Evolutionary conservation across 345 rosid genomes (phyloP).

Genomic region (Theobroma cacao): DNA sequence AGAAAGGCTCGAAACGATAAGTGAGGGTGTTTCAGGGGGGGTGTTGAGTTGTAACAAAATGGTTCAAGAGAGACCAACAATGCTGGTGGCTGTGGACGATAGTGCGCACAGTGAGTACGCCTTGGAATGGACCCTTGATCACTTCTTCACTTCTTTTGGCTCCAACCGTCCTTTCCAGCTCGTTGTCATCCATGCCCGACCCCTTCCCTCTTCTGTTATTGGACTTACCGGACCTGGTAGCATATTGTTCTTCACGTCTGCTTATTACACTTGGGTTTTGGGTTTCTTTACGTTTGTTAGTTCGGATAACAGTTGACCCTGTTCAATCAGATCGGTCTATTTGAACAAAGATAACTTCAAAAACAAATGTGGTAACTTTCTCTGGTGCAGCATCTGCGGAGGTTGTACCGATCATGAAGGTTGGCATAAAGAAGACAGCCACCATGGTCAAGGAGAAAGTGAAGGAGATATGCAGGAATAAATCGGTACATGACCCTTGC

Average conservation of each 20-base stretch:
- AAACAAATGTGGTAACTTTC: background rate
- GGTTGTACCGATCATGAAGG: constrained; percentile 28
- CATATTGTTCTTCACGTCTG: too few species aligned
- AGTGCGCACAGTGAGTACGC: constrained; percentile 51
- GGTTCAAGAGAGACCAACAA: constrained; percentile 32
- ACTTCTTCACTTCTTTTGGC: constrained; percentile 41
- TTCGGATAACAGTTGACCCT: too few species aligned
- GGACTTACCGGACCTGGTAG: constrained; percentile 49
- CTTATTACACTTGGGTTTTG: background rate
- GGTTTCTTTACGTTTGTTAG: too few species aligned
- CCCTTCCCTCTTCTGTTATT: constrained; percentile 27
- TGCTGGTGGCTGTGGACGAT: constrained; percentile 52
- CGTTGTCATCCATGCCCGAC: constrained; percentile 46
- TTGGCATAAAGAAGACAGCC: constrained; percentile 33
- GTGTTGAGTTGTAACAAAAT: background rate
- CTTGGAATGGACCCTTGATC: constrained; percentile 51
- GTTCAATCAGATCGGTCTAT: too few species aligned
- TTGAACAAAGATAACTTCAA: too few species aligned
- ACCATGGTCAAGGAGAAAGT: constrained; percentile 23
- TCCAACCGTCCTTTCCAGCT: constrained; percentile 42
- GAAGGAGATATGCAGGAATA: constrained; percentile 26
- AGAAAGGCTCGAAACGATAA: background rate
- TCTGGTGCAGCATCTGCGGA: constrained; percentile 18
- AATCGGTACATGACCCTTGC: constrained; percentile 17
- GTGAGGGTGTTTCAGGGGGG: too few species aligned